Percentiles rank a stretch among this genome's conserved stretches.
phyloP scores from a whole-genome alignment of 257 asterid genomes.

The Primulina eburnea region DNA sequence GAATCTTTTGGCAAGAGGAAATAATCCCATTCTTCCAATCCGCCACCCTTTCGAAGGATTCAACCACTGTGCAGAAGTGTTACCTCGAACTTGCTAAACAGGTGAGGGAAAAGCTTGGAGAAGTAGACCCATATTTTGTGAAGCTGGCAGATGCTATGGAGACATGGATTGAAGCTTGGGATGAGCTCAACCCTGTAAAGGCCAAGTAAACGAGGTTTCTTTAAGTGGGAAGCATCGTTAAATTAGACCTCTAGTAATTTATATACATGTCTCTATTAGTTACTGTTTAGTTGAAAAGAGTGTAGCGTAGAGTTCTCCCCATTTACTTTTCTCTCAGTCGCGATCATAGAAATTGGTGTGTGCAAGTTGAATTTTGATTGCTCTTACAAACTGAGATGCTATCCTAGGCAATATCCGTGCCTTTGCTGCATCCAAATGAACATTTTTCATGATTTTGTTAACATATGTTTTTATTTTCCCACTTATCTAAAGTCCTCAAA shows the following conservation, averaged over 20 bases:
- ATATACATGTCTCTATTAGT: background rate
- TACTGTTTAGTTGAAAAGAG: background rate
- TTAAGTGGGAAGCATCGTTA: background rate
- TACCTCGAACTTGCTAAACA: slow-evolving; percentile 64
- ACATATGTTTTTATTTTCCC: background rate
- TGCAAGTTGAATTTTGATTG: background rate
- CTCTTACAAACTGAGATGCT: background rate
- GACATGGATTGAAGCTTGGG: slow-evolving; percentile 95
- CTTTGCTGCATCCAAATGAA: background rate
- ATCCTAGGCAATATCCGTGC: background rate
- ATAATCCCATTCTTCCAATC: slow-evolving; percentile 84
- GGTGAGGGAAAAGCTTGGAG: slow-evolving; percentile 73
- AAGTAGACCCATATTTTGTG: slow-evolving; percentile 61
- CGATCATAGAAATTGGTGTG: background rate
- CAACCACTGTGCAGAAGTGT: slow-evolving; percentile 80
- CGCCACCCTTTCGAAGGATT: slow-evolving; percentile 56
- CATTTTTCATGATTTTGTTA: background rate
- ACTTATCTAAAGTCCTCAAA: no score
- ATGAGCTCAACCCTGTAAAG: slow-evolving; percentile 58
- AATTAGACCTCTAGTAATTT: background rate
- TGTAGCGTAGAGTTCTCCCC: background rate
- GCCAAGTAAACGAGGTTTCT: background rate
- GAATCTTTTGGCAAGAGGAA: slow-evolving; percentile 98
- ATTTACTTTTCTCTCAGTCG: background rate
- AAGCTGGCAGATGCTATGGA: slow-evolving; percentile 85